These are phyloP conservation scores for Tuber microsphaerosporum DNA, from an alignment of 495 filamentous ascomycete species.

Conservation along the genomic window DNA sequence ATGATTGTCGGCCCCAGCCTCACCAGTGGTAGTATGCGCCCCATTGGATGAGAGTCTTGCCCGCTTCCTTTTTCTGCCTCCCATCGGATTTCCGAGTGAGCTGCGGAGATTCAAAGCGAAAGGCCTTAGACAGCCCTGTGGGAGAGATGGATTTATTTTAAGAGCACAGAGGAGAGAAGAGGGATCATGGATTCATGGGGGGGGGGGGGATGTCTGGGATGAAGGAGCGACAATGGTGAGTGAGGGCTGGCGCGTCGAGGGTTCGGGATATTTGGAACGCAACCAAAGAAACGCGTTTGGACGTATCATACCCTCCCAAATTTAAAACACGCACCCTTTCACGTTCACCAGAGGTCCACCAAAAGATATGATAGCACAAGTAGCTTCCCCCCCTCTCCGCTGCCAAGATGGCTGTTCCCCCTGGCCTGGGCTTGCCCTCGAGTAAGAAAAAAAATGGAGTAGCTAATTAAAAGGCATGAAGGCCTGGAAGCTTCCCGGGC, in stretches of 20 bases:
- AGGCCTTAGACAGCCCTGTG: background rate
- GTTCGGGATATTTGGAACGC: conserved; percentile 18
- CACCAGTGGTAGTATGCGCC: background rate
- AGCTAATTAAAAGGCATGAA: conserved; percentile 25
- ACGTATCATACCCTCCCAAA: conserved; percentile 20
- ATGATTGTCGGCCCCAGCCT: background rate
- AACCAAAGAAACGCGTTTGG: conserved; percentile 24
- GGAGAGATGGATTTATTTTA: background rate
- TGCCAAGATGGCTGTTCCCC: background rate
- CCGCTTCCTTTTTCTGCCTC: background rate
- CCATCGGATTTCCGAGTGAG: background rate
- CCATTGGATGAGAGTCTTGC: background rate
- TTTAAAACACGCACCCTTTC: conserved; percentile 2
- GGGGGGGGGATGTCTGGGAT: conserved; percentile 19
- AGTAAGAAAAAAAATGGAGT: background rate
- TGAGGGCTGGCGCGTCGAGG: conserved; percentile 17
- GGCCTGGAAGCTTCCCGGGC: conserved; percentile 24
- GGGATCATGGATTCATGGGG: background rate
- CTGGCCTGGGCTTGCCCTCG: background rate
- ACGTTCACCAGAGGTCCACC: background rate
- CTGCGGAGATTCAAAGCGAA: background rate
- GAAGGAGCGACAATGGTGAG: background rate
- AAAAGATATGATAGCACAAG: no score
- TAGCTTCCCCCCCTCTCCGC: background rate
- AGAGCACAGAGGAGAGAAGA: background rate